phyloP scores from a whole-genome alignment of 2,329 filamentous ascomycete genomes.

The Aciculosporium take region DNA sequence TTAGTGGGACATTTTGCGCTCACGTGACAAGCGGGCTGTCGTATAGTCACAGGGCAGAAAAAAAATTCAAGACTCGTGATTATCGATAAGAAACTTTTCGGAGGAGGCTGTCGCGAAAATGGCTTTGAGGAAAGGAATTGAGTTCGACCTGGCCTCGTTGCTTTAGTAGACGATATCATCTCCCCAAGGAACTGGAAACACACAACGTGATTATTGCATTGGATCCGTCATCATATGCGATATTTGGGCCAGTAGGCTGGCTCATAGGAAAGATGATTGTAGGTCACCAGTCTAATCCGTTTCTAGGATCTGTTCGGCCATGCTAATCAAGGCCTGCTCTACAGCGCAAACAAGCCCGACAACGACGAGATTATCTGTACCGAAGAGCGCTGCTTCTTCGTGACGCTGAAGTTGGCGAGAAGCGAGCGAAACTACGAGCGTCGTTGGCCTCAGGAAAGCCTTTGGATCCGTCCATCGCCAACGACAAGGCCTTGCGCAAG shows the following conservation, averaged over 20 bases:
- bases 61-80: background rate
- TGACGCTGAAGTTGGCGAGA: slow-evolving; percentile 86
- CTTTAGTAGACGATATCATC: background rate
- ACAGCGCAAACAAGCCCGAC: slow-evolving; percentile 26
- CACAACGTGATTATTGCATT: background rate
- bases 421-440: slow-evolving; percentile 71
- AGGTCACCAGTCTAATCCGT: background rate
- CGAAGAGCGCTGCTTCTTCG: slow-evolving; percentile 73
- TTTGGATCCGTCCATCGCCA: slow-evolving; percentile 65
- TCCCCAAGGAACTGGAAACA: background rate
- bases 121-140: background rate
- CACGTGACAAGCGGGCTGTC: slow-evolving; percentile 24
- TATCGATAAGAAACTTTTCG: background rate
- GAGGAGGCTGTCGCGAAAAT: background rate
- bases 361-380: slow-evolving; percentile 54
- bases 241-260: background rate
- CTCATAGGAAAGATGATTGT: slow-evolving; percentile 7
- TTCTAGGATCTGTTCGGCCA: background rate
- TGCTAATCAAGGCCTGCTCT: background rate
- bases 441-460: slow-evolving; percentile 83
- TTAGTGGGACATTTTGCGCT: slow-evolving; percentile 26
- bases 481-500: slow-evolving; percentile 69
- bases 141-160: background rate
- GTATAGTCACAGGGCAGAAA: slow-evolving; percentile 11
- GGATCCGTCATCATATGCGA: too few relatives aligned